phyloP scores from a whole-genome alignment of 2,329 filamentous ascomycete genomes.

The Penicillium decumbens region DNA sequence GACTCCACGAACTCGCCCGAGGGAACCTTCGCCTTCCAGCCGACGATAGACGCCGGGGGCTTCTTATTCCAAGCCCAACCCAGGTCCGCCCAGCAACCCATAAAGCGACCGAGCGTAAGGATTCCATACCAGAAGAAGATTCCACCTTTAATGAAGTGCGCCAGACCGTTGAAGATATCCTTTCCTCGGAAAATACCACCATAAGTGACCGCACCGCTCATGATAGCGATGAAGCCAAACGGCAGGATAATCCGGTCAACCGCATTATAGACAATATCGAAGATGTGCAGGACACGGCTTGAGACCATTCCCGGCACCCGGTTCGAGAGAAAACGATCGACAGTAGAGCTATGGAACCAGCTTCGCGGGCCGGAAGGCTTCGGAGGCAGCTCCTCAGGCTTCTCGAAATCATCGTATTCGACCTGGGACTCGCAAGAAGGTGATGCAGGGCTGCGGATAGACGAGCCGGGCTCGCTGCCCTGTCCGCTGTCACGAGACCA shows the following conservation, averaged over 20 bases:
- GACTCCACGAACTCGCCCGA: conserved; percentile 88
- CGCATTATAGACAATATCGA: conserved; percentile 60
- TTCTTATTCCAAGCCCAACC: conserved; percentile 96
- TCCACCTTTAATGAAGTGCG: conserved; percentile 90
- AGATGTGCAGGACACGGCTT: conserved; percentile 52
- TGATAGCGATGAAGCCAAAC: conserved; percentile 68
- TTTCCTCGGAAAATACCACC: conserved; percentile 73
- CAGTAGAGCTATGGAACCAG: conserved; percentile 45
- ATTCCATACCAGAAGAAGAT: conserved; percentile 94
- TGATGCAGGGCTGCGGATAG: conserved; percentile 62
- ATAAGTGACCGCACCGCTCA: conserved; percentile 69
- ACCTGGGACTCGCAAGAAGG: conserved; percentile 50
- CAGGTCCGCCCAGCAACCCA: conserved; percentile 81
- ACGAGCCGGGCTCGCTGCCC: conserved; percentile 66
- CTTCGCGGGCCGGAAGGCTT: conserved; percentile 29
- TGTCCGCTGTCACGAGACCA: conserved; percentile 69
- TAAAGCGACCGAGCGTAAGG: conserved; percentile 81
- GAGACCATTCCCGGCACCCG: conserved; percentile 56
- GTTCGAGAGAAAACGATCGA: conserved; percentile 51
- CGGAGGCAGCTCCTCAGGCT: conserved; percentile 43
- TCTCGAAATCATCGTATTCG: conserved; percentile 50
- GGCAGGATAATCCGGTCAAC: conserved; percentile 74
- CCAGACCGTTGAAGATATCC: conserved; percentile 74
- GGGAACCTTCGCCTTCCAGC: conserved; percentile 59
- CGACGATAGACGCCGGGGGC: conserved; percentile 54